Conservation (phyloP, 1,284 basidiomycete species). For the Cutaneotrichosporon sp. region DNA sequence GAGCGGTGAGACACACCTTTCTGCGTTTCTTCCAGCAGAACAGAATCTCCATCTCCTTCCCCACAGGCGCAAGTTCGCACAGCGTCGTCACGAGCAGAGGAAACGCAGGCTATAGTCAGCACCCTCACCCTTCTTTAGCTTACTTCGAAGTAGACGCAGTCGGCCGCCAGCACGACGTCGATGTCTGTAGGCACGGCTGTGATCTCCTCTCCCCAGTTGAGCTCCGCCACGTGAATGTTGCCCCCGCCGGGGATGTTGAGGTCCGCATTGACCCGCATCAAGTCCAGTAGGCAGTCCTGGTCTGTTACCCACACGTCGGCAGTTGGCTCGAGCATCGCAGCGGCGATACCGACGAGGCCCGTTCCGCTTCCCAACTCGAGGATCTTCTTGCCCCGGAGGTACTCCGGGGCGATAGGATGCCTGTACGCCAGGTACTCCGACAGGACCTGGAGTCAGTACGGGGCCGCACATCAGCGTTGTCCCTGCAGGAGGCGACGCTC, state of each 20-base stretch:
- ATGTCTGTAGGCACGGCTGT: constrained; percentile 27
- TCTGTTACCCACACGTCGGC: constrained; percentile 73
- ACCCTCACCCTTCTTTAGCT: neutral
- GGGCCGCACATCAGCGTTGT: neutral
- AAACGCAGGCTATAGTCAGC: constrained; percentile 62
- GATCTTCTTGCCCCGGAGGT: constrained; percentile 57
- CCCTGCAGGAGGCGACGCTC: constrained; percentile 21
- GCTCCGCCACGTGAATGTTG: constrained; percentile 60
- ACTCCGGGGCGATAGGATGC: constrained; percentile 46
- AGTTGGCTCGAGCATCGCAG: constrained; percentile 60
- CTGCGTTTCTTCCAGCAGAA: constrained; percentile 93
- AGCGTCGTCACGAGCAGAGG: constrained; percentile 79
- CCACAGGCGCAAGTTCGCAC: constrained; percentile 55
- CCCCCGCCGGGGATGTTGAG: constrained; percentile 58
- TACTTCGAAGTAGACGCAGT: constrained; percentile 87
- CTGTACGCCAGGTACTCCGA: constrained; percentile 64
- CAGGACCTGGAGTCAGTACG: constrained; percentile 57
- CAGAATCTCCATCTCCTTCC: constrained; percentile 61
- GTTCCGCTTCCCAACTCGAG: constrained; percentile 82
- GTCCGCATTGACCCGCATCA: constrained; percentile 66
- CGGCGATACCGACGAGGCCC: constrained; percentile 80
- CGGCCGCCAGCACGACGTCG: constrained; percentile 69
- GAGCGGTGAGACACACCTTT: constrained; percentile 57
- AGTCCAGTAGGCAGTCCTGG: constrained; percentile 71
- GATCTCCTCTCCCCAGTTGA: constrained; percentile 60